Evolutionary conservation across 2,329 filamentous ascomycete genomes (phyloP).

Genomic region (Stemphylium lycopersici): DNA sequence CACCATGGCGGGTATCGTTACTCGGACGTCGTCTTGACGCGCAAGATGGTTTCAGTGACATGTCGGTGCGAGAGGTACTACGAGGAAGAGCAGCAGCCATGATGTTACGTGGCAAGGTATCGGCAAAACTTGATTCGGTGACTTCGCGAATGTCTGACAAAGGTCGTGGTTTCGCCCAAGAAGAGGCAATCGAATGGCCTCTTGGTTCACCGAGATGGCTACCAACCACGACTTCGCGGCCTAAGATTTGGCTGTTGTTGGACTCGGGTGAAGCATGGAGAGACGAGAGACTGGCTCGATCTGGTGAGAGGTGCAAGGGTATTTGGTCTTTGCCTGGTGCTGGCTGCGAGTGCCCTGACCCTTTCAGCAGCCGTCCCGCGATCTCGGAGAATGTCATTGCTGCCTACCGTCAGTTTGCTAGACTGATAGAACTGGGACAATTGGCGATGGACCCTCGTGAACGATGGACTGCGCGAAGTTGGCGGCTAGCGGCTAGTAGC

Average conservation of each 20-base stretch:
- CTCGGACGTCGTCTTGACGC: constrained; percentile 40
- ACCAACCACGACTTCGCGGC: constrained; percentile 35
- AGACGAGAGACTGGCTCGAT: constrained; percentile 20
- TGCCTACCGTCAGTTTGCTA: constrained; percentile 32
- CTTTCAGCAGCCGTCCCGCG: constrained; percentile 44
- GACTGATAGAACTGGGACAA: constrained; percentile 6
- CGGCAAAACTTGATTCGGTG: constrained; percentile 56
- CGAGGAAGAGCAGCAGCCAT: constrained; percentile 28
- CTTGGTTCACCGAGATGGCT: constrained; percentile 33
- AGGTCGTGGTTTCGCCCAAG: constrained; percentile 50
- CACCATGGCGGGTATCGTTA: constrained; percentile 33
- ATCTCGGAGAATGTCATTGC: constrained; percentile 39
- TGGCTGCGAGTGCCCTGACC: constrained; percentile 39
- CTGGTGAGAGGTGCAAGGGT: constrained; percentile 22
- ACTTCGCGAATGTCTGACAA: constrained; percentile 59
- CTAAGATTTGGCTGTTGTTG: constrained; percentile 15
- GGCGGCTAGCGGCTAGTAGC: constrained; percentile 34
- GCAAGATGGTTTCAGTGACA: constrained; percentile 42
- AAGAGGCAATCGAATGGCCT: constrained; percentile 30
- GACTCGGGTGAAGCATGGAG: constrained; percentile 17
- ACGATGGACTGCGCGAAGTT: constrained; percentile 34
- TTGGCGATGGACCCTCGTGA: constrained; percentile 19
- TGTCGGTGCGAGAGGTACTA: constrained; percentile 35
- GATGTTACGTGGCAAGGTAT: constrained; percentile 41
- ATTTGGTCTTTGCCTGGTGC: constrained; percentile 28